Percentiles rank a stretch among this genome's conserved stretches.
These are phyloP conservation scores for Fraxinus platypoda DNA, from an alignment of 305 asterid species.

Conservation along the genomic window DNA sequence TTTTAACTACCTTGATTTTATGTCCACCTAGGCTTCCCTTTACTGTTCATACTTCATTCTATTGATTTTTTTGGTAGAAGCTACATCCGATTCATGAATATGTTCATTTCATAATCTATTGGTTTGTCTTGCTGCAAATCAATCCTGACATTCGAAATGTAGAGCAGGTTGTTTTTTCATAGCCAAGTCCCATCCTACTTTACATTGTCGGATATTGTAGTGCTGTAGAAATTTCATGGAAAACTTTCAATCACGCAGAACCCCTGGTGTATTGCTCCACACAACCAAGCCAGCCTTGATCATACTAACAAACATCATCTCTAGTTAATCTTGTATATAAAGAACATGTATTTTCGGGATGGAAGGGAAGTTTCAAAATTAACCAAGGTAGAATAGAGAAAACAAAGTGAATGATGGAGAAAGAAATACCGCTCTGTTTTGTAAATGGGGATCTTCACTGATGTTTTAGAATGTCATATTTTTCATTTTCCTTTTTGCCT, in stretches of 20 bases:
- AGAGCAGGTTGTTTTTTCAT: not conserved
- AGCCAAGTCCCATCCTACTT: not conserved
- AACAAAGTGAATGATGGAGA: not conserved
- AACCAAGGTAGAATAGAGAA: not conserved
- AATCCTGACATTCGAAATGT: not conserved
- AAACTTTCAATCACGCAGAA: not conserved
- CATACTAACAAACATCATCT: not conserved
- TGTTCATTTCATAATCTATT: not conserved
- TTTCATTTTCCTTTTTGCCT: not conserved
- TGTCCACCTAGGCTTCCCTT: not conserved
- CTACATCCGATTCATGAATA: not conserved
- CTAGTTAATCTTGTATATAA: not conserved
- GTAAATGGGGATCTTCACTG: not conserved
- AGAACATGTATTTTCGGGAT: not conserved
- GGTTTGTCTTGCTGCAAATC: not conserved
- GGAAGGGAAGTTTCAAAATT: not conserved
- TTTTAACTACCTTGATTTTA: not conserved
- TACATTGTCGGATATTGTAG: not conserved
- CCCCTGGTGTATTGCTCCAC: not conserved
- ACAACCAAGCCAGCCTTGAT: not conserved
- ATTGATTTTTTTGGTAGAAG: not conserved
- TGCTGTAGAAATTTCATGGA: not conserved
- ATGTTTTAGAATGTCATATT: not conserved
- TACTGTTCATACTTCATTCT: not conserved
- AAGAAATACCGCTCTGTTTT: not conserved